Conservation (phyloP, 176 grass and related monocot genomes). For the Oryza punctata region DNA sequence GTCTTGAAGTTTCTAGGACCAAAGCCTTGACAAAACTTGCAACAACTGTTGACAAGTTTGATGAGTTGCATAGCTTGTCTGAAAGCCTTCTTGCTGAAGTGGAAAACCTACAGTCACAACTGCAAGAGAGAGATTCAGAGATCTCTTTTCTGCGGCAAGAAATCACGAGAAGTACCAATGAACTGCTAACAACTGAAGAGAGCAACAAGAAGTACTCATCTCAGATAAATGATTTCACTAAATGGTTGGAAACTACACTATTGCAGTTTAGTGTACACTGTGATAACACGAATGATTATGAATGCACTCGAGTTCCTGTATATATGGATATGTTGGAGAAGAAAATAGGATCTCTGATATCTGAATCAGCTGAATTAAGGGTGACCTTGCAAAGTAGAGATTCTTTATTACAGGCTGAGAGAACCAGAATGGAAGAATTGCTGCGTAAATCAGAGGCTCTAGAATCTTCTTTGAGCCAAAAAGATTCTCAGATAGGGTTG, state of each 20-base stretch:
- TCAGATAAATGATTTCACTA: constrained; percentile 65
- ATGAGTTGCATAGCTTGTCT: constrained; percentile 93
- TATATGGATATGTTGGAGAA: constrained; percentile 74
- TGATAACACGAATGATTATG: constrained; percentile 50
- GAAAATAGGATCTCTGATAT: constrained; percentile 66
- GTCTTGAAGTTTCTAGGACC: constrained; percentile 73
- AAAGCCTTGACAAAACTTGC: constrained; percentile 78
- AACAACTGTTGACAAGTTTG: constrained; percentile 86
- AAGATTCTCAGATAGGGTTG: constrained; percentile 63
- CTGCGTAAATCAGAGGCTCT: constrained; percentile 69
- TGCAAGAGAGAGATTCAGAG: constrained; percentile 83
- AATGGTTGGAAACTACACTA: constrained; percentile 70
- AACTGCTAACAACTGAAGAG: constrained; percentile 84
- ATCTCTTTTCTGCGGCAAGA: constrained; percentile 96
- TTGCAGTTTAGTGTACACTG: constrained; percentile 60
- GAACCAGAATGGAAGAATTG: constrained; percentile 73
- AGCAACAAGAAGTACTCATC: constrained; percentile 64
- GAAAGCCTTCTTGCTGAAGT: constrained; percentile 92
- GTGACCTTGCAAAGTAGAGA: constrained; percentile 73
- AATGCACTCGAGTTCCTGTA: constrained; percentile 53
- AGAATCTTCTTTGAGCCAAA: constrained; percentile 68
- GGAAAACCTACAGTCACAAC: constrained; percentile 85
- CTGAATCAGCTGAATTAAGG: constrained; percentile 72
- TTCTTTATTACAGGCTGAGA: constrained; percentile 74
- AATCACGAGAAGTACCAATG: constrained; percentile 83